phyloP scores from a whole-genome alignment of 495 filamentous ascomycete genomes.

The Apiosordaria backusii region DNA sequence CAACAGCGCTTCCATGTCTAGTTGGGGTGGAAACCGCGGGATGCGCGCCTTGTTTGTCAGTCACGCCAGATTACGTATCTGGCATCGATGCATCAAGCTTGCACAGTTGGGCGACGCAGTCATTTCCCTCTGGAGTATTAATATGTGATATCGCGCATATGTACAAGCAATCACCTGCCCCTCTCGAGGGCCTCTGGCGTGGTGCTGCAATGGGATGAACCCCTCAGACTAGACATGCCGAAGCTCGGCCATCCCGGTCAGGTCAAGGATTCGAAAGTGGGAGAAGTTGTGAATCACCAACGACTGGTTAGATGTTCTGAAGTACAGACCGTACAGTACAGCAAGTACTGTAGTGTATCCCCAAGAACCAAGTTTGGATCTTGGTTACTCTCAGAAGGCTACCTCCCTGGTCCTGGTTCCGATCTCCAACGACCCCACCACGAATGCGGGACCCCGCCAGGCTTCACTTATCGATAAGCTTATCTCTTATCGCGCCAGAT shows the following conservation, averaged over 20 bases:
- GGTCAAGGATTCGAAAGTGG: neutral
- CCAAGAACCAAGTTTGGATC: neutral
- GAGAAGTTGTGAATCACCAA: neutral
- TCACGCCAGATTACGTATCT: conserved; percentile 7
- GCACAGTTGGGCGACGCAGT: neutral
- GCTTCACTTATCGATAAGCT: conserved; percentile 27
- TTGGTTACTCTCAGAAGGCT: neutral
- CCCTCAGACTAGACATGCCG: neutral
- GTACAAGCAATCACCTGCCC: neutral
- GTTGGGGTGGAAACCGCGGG: conserved; percentile 7
- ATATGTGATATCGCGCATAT: neutral
- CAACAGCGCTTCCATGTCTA: neutral
- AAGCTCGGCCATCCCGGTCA: neutral
- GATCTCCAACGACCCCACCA: conserved; percentile 7
- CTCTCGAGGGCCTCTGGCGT: neutral
- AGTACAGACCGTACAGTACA: neutral
- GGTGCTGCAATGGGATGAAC: neutral
- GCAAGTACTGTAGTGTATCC: neutral
- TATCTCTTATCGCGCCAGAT: conserved; percentile 12
- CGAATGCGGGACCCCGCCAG: conserved; percentile 15
- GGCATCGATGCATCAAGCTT: neutral
- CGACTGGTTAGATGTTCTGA: too few relatives aligned
- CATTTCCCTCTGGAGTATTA: conserved; percentile 2
- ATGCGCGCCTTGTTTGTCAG: neutral
- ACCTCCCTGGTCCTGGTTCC: neutral